Base-by-base conservation (phyloP, 2,329 filamentous ascomycete genomes). In the Curvularia lunata region DNA sequence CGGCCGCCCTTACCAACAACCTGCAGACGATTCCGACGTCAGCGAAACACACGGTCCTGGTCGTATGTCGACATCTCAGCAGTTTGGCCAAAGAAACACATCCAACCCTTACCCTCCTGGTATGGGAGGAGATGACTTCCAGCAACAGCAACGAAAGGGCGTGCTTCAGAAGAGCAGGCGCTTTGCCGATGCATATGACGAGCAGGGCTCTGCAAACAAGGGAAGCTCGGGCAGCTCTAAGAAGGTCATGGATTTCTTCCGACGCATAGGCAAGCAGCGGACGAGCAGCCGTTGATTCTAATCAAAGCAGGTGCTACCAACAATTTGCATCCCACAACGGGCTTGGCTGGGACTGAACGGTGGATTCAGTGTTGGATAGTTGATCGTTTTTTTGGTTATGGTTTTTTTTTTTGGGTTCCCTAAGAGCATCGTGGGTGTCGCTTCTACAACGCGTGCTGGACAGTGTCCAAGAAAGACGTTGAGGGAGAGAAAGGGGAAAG, bases 191-290 rank as follows among this genome's bases (percentile, higher is more conserved):
- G 92, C 91, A 1, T 97, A 96, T 74, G 92, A 97, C 59, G 85
- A 88, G 37, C 59, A 64, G 50, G 66, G 64, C 12, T 45, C 32
- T 27, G 66, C 61, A n/a, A 72, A 71, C 60, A 73, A 73, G 64
- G 69, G 68, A 34, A 68, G 65, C 43, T 68, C 66, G 5, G 94
- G 94, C 43, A 96, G 91, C 76, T 94, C 88, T 13, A 89, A 93
- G 75, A 88, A 92, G 73, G 95, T 99, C 38, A 98, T 99, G 93
- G 94, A 99, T 79, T 97, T 98, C 78, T 99, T 99, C 82, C 85
- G 95, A 68, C 85, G 93, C 75, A 86, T 93, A 74, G 91, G 91
- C 54, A 92, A 89, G 79, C 91, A 88, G 67, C 83, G 90, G 55
- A 62, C 56, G 13, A 57, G 59, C 32, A 54, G 58, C 27, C 58